Percentiles rank a stretch among this genome's conserved stretches.
Conservation (phyloP, 164 flowering plant genomes). For the Tinospora cordifolia region DNA sequence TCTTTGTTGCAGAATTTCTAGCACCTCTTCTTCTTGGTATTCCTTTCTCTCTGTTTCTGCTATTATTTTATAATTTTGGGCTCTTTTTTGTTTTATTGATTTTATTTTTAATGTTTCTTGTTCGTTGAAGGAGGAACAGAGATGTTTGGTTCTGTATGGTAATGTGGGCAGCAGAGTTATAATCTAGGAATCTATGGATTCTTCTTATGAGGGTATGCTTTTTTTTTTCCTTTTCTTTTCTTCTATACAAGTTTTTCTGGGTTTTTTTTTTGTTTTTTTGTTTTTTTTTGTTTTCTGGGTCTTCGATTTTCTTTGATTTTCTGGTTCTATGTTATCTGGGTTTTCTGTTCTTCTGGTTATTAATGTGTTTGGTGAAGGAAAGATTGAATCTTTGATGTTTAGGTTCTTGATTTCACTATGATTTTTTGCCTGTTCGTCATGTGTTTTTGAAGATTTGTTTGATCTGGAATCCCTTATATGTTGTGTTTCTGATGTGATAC, state of each 20-base stretch:
- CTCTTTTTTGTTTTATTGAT: not conserved
- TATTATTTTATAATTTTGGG: conserved; percentile 5
- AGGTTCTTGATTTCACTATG: not conserved
- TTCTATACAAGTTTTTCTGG: not conserved
- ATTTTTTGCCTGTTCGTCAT: conserved; percentile 1
- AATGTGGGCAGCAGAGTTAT: conserved; percentile 27
- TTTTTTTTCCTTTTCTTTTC: conserved; percentile 3
- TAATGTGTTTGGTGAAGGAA: not conserved
- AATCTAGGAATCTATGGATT: conserved; percentile 27
- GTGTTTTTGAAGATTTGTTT: conserved; percentile 11
- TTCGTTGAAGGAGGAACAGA: conserved; percentile 26
- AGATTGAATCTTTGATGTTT: conserved; percentile 8
- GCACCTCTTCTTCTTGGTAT: conserved; percentile 28
- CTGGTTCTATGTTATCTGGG: not conserved
- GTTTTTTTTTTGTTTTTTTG: conserved; percentile 2
- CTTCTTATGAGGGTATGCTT: conserved; percentile 36
- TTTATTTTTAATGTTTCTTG: conserved; percentile 9
- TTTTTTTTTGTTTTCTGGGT: conserved; percentile 6
- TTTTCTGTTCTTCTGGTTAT: not conserved
- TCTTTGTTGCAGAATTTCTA: conserved; percentile 29
- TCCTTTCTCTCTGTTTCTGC: conserved; percentile 15
- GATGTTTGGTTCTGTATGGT: conserved; percentile 25
- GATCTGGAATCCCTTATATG: conserved; percentile 18
- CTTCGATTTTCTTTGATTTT: not conserved
- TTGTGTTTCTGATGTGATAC: conserved; percentile 3